A percentile compares a stretch with the other conserved stretches of the same genome.
These are phyloP conservation scores for Lasiodiplodia gonubiensis DNA, from an alignment of 2,329 filamentous ascomycete genomes.

Conservation along the genomic window DNA sequence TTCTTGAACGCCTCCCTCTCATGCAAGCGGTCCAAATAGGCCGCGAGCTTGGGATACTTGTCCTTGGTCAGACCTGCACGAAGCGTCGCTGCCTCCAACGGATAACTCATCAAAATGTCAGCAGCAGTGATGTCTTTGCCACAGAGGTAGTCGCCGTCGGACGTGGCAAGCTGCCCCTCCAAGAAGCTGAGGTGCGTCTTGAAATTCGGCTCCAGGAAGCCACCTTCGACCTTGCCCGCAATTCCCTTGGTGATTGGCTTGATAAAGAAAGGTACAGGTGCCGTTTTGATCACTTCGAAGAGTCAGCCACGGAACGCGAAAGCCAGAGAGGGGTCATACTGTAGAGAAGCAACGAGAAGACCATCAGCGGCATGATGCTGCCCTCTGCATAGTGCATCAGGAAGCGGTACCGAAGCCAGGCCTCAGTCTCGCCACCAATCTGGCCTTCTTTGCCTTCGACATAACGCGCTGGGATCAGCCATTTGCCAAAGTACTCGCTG, in stretches of 20 bases:
- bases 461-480: slow-evolving; percentile 60
- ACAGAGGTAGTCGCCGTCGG: slow-evolving; percentile 58
- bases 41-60: slow-evolving; percentile 54
- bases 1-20: slow-evolving; percentile 53
- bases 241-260: slow-evolving; percentile 66
- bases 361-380: slow-evolving; percentile 74
- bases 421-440: slow-evolving; percentile 64
- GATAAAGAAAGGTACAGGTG: slow-evolving; percentile 71
- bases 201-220: slow-evolving; percentile 56
- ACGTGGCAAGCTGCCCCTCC: slow-evolving; percentile 55
- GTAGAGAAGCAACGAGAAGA: slow-evolving; percentile 67
- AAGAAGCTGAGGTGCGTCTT: slow-evolving; percentile 57
- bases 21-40: slow-evolving; percentile 54
- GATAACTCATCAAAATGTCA: slow-evolving; percentile 61
- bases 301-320: not conserved
- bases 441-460: slow-evolving; percentile 59
- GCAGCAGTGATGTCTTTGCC: slow-evolving; percentile 56
- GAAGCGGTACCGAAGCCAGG: slow-evolving; percentile 68
- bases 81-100: slow-evolving; percentile 52
- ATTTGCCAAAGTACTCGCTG: slow-evolving; percentile 66
- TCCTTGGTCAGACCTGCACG: slow-evolving; percentile 47
- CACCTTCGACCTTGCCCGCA: slow-evolving; percentile 53
- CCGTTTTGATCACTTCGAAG: slow-evolving; percentile 50
- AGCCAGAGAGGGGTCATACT: slow-evolving; percentile 48
- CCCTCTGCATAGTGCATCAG: slow-evolving; percentile 87